Percentiles rank a stretch among this genome's conserved stretches.
Conservation (phyloP, 495 filamentous ascomycete genomes). For the Massariosphaeria phaeospora region DNA sequence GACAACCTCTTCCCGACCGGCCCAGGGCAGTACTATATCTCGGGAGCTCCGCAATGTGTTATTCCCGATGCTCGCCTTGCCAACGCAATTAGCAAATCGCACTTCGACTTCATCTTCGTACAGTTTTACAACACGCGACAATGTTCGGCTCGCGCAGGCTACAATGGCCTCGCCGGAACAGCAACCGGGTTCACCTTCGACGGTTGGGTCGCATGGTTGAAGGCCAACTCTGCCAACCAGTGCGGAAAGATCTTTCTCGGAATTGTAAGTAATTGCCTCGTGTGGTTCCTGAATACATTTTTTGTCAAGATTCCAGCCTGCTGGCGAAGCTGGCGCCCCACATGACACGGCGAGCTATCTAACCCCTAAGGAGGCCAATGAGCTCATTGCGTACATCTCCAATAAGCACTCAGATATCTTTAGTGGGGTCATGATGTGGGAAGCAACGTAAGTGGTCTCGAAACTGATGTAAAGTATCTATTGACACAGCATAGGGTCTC, state of each 20-base stretch:
- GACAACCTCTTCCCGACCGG: conserved; percentile 21
- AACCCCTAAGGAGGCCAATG: conserved; percentile 45
- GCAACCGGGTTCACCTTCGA: conserved; percentile 40
- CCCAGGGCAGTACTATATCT: conserved; percentile 39
- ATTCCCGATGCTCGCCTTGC: conserved; percentile 39
- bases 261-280: conserved; percentile 13
- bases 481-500: no score
- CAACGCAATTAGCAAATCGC: conserved; percentile 31
- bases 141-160: conserved; percentile 51
- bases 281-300: not conserved
- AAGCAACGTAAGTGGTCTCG: no score
- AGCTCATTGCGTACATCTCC: conserved; percentile 50
- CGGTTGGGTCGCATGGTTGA: conserved; percentile 38
- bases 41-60: conserved; percentile 43
- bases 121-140: conserved; percentile 45
- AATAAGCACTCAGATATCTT: conserved; percentile 50
- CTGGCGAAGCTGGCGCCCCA: conserved; percentile 37
- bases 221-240: conserved; percentile 34
- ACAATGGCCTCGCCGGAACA: conserved; percentile 30
- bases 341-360: conserved; percentile 44
- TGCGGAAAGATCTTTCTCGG: conserved; percentile 47
- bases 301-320: conserved; percentile 12
- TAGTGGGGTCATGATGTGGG: conserved; percentile 71
- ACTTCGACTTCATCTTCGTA: conserved; percentile 42
- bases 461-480: no score